Evolutionary conservation across 116 monocot genomes (phyloP).

Genomic region (Papilionanthe hybrid): DNA sequence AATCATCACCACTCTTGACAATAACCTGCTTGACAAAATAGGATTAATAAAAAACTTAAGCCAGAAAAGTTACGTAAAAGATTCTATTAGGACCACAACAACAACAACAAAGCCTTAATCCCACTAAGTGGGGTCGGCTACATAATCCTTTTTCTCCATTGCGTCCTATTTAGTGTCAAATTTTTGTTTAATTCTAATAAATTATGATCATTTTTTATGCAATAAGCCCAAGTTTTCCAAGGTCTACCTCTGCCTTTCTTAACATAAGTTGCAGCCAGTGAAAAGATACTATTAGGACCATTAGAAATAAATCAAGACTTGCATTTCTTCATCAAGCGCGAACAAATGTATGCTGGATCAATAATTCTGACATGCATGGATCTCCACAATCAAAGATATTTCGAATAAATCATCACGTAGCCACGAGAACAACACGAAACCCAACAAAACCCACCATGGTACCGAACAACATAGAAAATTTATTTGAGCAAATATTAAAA

Average conservation of each 20-base stretch:
- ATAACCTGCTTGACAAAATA: slow-evolving; percentile 53
- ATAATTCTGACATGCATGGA: background rate
- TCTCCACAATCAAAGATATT: background rate
- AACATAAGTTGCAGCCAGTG: too few species aligned
- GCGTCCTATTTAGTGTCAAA: too few species aligned
- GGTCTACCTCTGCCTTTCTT: too few species aligned
- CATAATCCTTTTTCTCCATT: too few species aligned
- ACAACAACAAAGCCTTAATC: too few species aligned
- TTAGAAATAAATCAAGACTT: slow-evolving; percentile 3
- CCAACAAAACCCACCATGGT: background rate
- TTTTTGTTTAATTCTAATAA: too few species aligned
- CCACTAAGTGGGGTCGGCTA: too few species aligned
- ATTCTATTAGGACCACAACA: background rate
- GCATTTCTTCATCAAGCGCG: background rate
- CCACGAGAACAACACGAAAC: background rate
- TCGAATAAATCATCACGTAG: background rate
- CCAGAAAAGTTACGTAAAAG: background rate
- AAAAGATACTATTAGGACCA: background rate
- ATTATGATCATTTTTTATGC: too few species aligned
- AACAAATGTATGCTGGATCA: background rate
- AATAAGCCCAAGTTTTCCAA: too few species aligned
- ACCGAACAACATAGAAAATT: background rate
- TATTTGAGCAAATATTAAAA: background rate
- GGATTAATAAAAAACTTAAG: slow-evolving; percentile 1
- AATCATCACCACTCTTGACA: slow-evolving; percentile 99